Conservation (phyloP, 768 basidiomycete species). For the Pisolithus marmoratus region DNA sequence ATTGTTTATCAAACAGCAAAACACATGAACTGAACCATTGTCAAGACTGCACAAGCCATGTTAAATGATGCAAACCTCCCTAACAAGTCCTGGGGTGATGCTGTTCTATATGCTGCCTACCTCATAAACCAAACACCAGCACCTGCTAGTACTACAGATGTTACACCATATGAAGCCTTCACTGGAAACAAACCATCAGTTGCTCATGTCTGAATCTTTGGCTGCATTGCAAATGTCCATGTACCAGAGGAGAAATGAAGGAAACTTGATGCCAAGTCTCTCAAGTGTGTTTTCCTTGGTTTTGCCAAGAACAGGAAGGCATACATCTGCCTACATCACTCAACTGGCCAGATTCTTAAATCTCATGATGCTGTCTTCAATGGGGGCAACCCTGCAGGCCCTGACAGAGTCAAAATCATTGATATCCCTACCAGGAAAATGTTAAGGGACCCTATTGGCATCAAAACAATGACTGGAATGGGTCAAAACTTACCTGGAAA, state of each 20-base stretch:
- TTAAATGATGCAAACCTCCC: slow-evolving; percentile 9
- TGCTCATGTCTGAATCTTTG: slow-evolving; percentile 12
- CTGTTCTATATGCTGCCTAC: background rate
- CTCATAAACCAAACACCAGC: slow-evolving; percentile 1
- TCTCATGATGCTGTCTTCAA: too few species aligned
- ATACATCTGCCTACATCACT: background rate
- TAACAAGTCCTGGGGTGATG: slow-evolving; percentile 3
- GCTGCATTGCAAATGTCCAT: slow-evolving; percentile 23
- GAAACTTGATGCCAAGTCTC: background rate
- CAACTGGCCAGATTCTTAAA: too few species aligned
- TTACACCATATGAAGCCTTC: slow-evolving; percentile 22
- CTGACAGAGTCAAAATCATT: too few species aligned
- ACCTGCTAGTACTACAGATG: background rate
- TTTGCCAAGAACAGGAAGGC: background rate
- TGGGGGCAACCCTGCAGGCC: too few species aligned
- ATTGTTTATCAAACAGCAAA: too few species aligned
- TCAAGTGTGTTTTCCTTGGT: background rate
- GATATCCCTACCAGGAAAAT: too few species aligned
- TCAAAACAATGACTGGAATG: too few species aligned
- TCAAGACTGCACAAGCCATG: slow-evolving; percentile 27
- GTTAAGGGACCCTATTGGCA: too few species aligned
- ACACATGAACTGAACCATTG: slow-evolving; percentile 30
- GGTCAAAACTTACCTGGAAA: too few species aligned
- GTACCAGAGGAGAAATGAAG: too few species aligned
- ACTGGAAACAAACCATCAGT: slow-evolving; percentile 18